Conservation (phyloP, 2,329 filamentous ascomycete genomes). For the Pestalotiopsis sp. region DNA sequence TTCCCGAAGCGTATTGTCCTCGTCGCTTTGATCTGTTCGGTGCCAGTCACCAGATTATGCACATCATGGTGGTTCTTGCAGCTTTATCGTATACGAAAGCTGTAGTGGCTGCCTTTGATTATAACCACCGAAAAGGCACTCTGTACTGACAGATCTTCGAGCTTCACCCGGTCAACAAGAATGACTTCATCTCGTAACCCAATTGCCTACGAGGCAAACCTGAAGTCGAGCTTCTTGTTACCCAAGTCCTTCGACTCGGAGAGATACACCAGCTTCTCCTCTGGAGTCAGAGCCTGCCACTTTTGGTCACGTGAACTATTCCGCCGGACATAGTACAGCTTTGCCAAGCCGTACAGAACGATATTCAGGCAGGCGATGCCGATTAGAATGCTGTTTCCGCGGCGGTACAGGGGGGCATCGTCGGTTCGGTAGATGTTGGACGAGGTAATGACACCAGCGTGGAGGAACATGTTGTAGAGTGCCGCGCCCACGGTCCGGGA, state of each 20-base stretch:
- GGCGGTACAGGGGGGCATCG: slow-evolving; percentile 53
- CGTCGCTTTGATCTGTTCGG: slow-evolving; percentile 47
- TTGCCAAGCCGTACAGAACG: slow-evolving; percentile 48
- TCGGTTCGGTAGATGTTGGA: slow-evolving; percentile 39
- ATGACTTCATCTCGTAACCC: too few species aligned
- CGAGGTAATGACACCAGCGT: slow-evolving; percentile 33
- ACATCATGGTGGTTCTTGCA: slow-evolving; percentile 46
- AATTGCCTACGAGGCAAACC: slow-evolving; percentile 31
- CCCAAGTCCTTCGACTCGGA: slow-evolving; percentile 42
- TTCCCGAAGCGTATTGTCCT: slow-evolving; percentile 46
- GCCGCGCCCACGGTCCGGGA: slow-evolving; percentile 59
- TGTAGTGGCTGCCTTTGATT: slow-evolving; percentile 24
- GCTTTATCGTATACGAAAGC: slow-evolving; percentile 37
- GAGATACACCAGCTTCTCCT: slow-evolving; percentile 51
- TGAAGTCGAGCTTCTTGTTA: slow-evolving; percentile 46
- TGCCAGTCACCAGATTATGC: slow-evolving; percentile 51
- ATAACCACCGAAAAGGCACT: slow-evolving; percentile 1
- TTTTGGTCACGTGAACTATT: slow-evolving; percentile 45
- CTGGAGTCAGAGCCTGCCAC: slow-evolving; percentile 49
- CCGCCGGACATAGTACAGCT: slow-evolving; percentile 51
- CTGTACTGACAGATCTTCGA: neutral
- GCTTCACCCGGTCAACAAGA: neutral
- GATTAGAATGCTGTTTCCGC: slow-evolving; percentile 56
- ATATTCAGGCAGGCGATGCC: slow-evolving; percentile 51
- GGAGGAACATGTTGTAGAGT: slow-evolving; percentile 53